Conservation (phyloP, 176 grass and related monocot species). For the Zea mays region Zm-B73-REFERENCE-NAM-5.0 NC_050099.1:10269501-10270000, state of each 20-base stretch:
- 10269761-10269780: conserved; percentile 60
- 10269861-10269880: background rate
- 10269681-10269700: background rate
- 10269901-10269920: conserved; percentile 47
- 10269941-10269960: conserved; percentile 88
- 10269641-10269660: too few relatives aligned
- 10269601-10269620: background rate
- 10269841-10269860: background rate
- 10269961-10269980: conserved; percentile 78
- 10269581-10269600: background rate
- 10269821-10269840: conserved; percentile 56
- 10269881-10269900: background rate
- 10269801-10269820: conserved; percentile 60
- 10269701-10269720: background rate
- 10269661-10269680: background rate
- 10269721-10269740: background rate
- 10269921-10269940: conserved; percentile 78
- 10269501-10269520: background rate
- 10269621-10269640: background rate
- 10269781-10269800: conserved; percentile 40
- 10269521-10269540: too few relatives aligned
- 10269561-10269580: background rate
- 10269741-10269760: conserved; percentile 49
- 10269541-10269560: background rate
- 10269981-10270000: conserved; percentile 43